Evolutionary conservation across 108 stramenopile species (phyloP).

Genomic region (Aureococcus anophagefferens): DNA sequence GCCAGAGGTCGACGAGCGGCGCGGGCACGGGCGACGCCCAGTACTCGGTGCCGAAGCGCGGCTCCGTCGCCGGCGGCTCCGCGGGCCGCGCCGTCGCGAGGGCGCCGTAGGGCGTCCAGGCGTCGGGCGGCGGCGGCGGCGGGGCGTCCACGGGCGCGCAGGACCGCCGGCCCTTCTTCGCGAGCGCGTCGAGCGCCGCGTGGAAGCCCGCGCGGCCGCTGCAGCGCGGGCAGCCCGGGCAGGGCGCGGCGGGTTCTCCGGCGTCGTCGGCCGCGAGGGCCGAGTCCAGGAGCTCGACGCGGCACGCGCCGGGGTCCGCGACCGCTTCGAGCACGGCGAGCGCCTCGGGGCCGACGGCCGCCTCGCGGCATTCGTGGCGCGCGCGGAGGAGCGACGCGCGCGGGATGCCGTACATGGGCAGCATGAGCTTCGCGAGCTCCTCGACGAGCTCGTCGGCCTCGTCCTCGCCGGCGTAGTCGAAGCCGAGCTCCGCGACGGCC

Average conservation of each 20-base stretch:
- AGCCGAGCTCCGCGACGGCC: background rate
- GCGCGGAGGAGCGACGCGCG: background rate
- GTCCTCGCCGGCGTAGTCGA: background rate
- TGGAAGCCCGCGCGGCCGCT: background rate
- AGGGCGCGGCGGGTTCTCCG: background rate
- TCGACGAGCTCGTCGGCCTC: background rate
- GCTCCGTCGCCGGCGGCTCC: background rate
- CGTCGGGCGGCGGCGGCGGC: background rate
- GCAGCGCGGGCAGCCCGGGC: background rate
- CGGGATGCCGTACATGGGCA: background rate
- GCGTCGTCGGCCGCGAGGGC: background rate
- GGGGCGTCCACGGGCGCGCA: background rate
- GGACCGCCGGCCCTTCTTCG: background rate
- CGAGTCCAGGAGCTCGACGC: background rate
- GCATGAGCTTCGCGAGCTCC: background rate
- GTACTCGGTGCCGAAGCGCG: background rate
- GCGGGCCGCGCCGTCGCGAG: no score
- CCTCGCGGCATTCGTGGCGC: background rate
- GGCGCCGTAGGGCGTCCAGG: no score
- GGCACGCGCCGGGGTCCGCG: background rate
- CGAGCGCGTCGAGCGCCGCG: background rate
- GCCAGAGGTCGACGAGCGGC: background rate
- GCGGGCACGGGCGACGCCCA: background rate
- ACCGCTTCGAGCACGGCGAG: background rate
- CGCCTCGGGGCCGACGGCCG: background rate